Conservation (phyloP, 2,329 filamentous ascomycete genomes). For the Trichoderma harzianum region DNA sequence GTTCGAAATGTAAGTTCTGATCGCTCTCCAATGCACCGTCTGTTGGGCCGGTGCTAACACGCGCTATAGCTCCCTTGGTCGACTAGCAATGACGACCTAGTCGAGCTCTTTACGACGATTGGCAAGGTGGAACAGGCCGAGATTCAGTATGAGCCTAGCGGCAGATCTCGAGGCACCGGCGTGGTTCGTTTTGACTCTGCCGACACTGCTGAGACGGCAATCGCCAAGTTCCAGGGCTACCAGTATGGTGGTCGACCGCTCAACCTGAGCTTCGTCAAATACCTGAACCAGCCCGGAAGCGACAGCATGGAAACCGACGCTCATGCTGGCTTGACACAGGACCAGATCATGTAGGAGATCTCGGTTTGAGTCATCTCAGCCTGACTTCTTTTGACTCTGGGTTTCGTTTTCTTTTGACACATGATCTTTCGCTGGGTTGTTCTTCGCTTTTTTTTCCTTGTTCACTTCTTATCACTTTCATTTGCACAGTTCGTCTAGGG, state of each 20-base stretch:
- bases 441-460: not conserved
- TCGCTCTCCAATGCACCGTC: not conserved
- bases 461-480: not conserved
- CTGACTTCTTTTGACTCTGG: not conserved
- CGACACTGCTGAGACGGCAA: slow-evolving; percentile 87
- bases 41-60: not conserved
- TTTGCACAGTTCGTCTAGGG: slow-evolving; percentile 13
- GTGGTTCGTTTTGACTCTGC: slow-evolving; percentile 89
- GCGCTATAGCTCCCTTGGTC: slow-evolving; percentile 83
- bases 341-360: slow-evolving; percentile 84
- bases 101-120: slow-evolving; percentile 96
- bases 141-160: slow-evolving; percentile 97
- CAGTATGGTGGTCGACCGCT: slow-evolving; percentile 95
- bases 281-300: slow-evolving; percentile 65
- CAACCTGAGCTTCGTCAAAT: slow-evolving; percentile 90
- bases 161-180: slow-evolving; percentile 88
- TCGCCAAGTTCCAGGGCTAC: slow-evolving; percentile 96
- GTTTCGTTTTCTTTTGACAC: not conserved
- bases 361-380: not conserved
- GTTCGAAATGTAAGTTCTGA: slow-evolving; percentile 82
- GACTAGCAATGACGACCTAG: slow-evolving; percentile 94
- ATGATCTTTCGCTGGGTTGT: not conserved
- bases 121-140: slow-evolving; percentile 98
- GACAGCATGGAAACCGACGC: slow-evolving; percentile 83
- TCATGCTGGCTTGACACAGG: slow-evolving; percentile 77